phyloP scores from a whole-genome alignment of 441 rosid species.

The Syzygium syzygioides region DNA sequence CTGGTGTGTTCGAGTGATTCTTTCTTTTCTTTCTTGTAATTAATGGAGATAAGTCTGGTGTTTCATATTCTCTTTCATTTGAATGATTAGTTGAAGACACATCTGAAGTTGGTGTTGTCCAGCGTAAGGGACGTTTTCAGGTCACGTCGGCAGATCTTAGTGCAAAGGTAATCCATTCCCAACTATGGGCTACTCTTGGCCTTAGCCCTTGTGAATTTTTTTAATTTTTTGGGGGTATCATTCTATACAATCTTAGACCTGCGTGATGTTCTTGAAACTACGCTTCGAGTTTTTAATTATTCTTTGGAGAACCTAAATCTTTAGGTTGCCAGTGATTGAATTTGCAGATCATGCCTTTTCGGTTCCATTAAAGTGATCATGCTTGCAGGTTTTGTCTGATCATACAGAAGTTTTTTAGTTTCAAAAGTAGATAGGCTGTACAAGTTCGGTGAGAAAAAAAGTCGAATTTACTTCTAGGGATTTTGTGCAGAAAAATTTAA shows the following conservation, averaged over 20 bases:
- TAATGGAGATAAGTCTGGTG: neutral
- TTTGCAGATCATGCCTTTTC: neutral
- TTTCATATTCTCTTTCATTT: neutral
- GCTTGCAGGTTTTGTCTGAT: neutral
- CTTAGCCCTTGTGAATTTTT: neutral
- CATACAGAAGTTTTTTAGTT: neutral
- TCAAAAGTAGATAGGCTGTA: neutral
- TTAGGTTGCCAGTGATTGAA: neutral
- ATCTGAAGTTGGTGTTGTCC: conserved; percentile 73
- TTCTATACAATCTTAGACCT: neutral
- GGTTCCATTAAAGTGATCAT: neutral
- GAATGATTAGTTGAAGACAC: conserved; percentile 52
- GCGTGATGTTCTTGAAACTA: neutral
- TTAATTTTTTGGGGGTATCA: neutral
- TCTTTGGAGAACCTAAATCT: neutral
- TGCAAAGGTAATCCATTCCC: conserved; percentile 58
- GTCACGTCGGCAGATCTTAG: conserved; percentile 80
- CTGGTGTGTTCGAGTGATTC: conserved; percentile 30
- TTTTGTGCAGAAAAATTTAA: neutral
- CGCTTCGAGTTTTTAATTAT: neutral
- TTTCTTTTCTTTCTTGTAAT: neutral
- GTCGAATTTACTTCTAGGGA: neutral
- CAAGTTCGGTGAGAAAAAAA: neutral
- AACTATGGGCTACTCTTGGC: neutral
- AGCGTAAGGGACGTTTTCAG: conserved; percentile 86